These are phyloP conservation scores for Pleodorina starrii DNA, from an alignment of 139 green algal species.

Conservation along the genomic window DNA sequence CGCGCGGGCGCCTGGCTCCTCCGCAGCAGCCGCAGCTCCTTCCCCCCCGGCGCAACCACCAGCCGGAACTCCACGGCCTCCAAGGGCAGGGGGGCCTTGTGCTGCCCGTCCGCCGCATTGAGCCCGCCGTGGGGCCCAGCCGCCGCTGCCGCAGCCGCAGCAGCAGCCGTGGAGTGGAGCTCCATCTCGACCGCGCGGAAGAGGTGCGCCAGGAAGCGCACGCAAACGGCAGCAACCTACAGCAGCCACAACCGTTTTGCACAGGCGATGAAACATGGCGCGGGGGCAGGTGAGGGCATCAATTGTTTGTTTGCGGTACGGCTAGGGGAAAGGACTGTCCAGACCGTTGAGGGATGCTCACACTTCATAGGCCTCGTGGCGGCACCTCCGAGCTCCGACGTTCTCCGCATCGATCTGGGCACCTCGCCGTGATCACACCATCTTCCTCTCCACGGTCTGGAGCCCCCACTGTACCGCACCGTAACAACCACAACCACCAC, in stretches of 20 bases:
- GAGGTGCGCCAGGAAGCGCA: slow-evolving; percentile 25
- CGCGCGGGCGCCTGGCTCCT: too few species aligned
- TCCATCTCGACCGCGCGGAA: slow-evolving; percentile 20
- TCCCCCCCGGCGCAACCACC: not conserved
- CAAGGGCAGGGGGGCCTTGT: too few species aligned
- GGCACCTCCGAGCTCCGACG: not conserved
- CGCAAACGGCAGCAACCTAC: slow-evolving; percentile 26
- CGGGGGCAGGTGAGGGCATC: not conserved
- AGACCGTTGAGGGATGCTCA: too few species aligned
- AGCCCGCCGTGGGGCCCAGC: too few species aligned
- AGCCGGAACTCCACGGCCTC: not conserved
- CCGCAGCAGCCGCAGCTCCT: slow-evolving; percentile 1
- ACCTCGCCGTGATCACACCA: too few species aligned
- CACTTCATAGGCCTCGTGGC: too few species aligned
- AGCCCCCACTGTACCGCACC: too few species aligned
- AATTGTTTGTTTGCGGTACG: not conserved
- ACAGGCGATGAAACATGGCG: not conserved
- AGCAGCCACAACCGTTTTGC: not conserved
- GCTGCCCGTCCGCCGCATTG: not conserved
- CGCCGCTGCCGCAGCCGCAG: too few species aligned
- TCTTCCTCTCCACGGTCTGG: too few species aligned
- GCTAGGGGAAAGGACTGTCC: not conserved
- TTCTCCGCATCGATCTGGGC: not conserved
- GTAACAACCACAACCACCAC: too few species aligned
- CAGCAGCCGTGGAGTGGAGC: not conserved